Evolutionary conservation across 331 rosid genomes (phyloP).

Genomic region (Malus hybrid): DNA sequence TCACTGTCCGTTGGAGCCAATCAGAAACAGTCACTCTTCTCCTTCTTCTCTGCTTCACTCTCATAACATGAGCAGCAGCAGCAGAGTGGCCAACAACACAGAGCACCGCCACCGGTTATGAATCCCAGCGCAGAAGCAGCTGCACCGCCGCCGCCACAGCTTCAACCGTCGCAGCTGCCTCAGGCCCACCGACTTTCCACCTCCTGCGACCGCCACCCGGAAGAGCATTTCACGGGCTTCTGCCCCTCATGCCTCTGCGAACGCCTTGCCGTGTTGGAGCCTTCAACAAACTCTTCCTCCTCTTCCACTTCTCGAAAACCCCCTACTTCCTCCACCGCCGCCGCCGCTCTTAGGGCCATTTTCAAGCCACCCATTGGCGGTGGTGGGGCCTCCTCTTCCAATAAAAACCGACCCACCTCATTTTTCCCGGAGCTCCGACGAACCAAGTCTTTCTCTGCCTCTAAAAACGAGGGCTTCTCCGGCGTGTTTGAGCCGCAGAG

Average conservation of each 20-base stretch:
- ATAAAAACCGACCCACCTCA: conserved; percentile 26
- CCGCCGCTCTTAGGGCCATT: conserved; percentile 86
- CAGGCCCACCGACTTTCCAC: conserved; percentile 72
- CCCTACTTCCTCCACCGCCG: conserved; percentile 69
- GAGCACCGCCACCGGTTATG: conserved; percentile 50
- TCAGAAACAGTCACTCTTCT: conserved; percentile 15
- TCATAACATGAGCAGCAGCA: conserved; percentile 50
- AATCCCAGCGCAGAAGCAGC: conserved; percentile 57
- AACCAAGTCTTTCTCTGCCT: conserved; percentile 87
- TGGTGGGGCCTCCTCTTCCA: conserved; percentile 10
- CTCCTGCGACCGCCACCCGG: conserved; percentile 83
- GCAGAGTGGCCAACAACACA: conserved; percentile 28
- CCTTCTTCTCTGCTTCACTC: neutral
- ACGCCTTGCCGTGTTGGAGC: conserved; percentile 85
- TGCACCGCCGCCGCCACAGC: conserved; percentile 19
- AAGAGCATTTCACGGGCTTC: conserved; percentile 85
- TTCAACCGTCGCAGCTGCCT: conserved; percentile 37
- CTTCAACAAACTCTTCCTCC: conserved; percentile 27
- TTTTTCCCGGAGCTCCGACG: conserved; percentile 89
- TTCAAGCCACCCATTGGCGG: conserved; percentile 48
- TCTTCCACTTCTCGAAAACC: conserved; percentile 64
- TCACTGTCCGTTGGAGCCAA: conserved; percentile 42
- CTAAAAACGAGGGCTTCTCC: conserved; percentile 81
- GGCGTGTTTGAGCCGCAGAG: conserved; percentile 87
- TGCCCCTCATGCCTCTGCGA: conserved; percentile 99